Conservation (phyloP, 371 early-diverging fungal species). For the Blakeslea trispora region DNA sequence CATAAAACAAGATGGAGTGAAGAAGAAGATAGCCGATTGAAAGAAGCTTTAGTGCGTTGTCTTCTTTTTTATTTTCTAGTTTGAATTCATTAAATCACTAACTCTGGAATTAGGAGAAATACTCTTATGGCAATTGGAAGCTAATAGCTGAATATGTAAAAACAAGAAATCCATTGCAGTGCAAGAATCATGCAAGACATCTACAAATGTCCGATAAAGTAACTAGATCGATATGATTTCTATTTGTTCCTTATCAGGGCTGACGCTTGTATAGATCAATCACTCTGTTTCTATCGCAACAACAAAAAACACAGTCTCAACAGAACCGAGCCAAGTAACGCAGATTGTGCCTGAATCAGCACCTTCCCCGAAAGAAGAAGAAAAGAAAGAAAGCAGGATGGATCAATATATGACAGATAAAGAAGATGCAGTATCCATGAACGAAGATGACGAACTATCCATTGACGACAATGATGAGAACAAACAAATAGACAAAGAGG, state of each 20-base stretch:
- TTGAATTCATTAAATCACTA: no score
- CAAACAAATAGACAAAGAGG: neutral
- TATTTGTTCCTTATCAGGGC: no score
- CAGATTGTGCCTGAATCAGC: no score
- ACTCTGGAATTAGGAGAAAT: conserved; percentile 17
- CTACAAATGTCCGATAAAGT: conserved; percentile 54
- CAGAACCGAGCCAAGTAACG: no score
- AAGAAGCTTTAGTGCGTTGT: conserved; percentile 54
- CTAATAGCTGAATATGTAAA: conserved; percentile 50
- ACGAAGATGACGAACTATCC: conserved; percentile 20
- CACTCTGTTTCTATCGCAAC: no score
- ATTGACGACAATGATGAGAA: conserved; percentile 1
- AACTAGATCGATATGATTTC: conserved; percentile 10
- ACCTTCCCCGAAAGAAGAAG: no score
- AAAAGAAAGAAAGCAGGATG: no score
- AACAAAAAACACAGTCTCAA: neutral
- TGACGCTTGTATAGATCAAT: no score
- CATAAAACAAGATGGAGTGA: conserved; percentile 63
- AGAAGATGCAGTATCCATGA: neutral
- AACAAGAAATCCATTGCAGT: conserved; percentile 42
- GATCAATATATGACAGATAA: no score
- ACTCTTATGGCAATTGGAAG: conserved; percentile 73
- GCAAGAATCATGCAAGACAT: conserved; percentile 72
- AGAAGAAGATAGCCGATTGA: conserved; percentile 45
- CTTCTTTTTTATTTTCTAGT: no score